These are phyloP conservation scores for Boletellus ananas DNA, from an alignment of 768 basidiomycete species.

Conservation along the genomic window DNA sequence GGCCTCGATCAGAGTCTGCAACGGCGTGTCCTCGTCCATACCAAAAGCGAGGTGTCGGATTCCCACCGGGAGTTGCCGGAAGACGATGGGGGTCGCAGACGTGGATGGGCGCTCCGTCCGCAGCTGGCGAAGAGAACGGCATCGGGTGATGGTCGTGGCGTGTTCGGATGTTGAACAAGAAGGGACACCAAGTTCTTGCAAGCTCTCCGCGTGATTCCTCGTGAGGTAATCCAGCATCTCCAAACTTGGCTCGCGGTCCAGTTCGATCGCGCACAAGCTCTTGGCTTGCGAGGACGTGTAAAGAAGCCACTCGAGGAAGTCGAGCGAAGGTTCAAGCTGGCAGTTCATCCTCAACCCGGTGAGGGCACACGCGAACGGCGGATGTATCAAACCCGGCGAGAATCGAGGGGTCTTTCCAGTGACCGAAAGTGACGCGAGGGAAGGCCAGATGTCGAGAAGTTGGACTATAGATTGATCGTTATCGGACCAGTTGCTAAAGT, in stretches of 20 bases:
- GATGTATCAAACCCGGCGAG: conserved; percentile 34
- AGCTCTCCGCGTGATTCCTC: conserved; percentile 42
- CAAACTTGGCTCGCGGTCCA: conserved; percentile 56
- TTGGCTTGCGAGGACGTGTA: conserved; percentile 46
- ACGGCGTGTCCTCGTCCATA: conserved; percentile 50
- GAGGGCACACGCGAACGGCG: conserved; percentile 45
- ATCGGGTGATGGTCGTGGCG: conserved; percentile 43
- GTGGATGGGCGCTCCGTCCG: conserved; percentile 52
- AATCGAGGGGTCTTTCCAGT: conserved; percentile 56
- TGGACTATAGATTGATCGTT: conserved; percentile 53
- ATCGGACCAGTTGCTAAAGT: conserved; percentile 71
- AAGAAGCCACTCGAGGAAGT: conserved; percentile 69
- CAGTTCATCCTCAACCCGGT: conserved; percentile 60
- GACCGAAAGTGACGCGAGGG: conserved; percentile 51
- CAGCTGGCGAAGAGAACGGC: conserved; percentile 49
- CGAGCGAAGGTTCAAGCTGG: conserved; percentile 56
- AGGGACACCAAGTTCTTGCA: conserved; percentile 58
- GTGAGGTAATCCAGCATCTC: conserved; percentile 55
- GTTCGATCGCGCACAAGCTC: conserved; percentile 48
- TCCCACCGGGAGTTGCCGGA: conserved; percentile 45
- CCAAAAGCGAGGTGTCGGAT: conserved; percentile 60
- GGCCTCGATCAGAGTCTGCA: conserved; percentile 53
- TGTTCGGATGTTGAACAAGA: conserved; percentile 48
- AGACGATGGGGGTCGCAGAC: conserved; percentile 37
- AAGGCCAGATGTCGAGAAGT: conserved; percentile 62